phyloP scores from a whole-genome alignment of 2,329 filamentous ascomycete species.

The Xylaria hypoxylon region DNA sequence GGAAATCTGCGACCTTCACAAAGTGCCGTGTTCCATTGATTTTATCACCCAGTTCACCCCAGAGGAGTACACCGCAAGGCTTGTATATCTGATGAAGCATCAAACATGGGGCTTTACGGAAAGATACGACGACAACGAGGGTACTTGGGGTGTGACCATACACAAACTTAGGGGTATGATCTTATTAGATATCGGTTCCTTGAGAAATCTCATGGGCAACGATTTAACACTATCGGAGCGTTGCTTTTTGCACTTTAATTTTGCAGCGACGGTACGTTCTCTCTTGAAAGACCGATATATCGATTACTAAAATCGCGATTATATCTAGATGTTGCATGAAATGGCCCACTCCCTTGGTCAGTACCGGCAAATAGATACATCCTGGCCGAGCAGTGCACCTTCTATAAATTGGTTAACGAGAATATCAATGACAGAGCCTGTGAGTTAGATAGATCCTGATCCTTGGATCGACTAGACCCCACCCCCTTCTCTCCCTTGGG shows the following conservation, averaged over 20 bases:
- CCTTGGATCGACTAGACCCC: neutral
- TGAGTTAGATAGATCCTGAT: constrained; percentile 12
- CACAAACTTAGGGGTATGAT: neutral
- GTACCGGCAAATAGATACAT: neutral
- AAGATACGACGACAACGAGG: rapidly evolving
- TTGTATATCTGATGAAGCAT: neutral
- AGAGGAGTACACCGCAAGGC: neutral
- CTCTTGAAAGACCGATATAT: too few species aligned
- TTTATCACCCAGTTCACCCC: neutral
- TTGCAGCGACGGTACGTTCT: constrained; percentile 13
- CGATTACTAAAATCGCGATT: neutral
- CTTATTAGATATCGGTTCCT: neutral
- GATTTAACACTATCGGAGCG: constrained; percentile 27
- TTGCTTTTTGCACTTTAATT: neutral
- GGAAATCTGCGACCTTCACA: rapidly evolving
- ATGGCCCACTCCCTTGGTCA: constrained; percentile 13
- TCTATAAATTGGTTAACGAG: neutral
- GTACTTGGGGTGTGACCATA: constrained; percentile 6
- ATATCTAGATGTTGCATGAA: constrained; percentile 30
- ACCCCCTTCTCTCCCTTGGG: neutral
- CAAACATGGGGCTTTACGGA: constrained; percentile 6
- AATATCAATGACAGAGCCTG: neutral
- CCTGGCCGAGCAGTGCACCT: neutral
- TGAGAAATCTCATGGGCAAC: neutral
- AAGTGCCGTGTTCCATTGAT: neutral